Percentiles rank a stretch among this genome's conserved stretches.
Evolutionary conservation across 192 early-diverging fungal species (phyloP).

Genomic region (Jimgerdemannia flammicorona): DNA sequence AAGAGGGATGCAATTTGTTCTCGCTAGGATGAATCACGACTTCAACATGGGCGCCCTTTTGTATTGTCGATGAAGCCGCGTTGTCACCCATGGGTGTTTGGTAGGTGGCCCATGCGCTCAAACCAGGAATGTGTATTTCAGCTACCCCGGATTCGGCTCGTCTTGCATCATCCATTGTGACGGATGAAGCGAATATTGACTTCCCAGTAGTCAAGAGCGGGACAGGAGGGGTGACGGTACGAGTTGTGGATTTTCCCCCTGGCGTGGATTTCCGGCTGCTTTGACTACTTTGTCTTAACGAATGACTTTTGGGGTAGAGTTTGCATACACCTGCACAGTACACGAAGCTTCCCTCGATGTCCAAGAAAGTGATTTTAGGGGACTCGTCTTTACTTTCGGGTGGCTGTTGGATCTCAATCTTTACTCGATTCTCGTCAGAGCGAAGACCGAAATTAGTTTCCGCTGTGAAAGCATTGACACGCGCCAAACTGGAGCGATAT

Average conservation of each 20-base stretch:
- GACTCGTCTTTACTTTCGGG: background rate
- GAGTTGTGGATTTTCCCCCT: background rate
- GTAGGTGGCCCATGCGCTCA: constrained; percentile 43
- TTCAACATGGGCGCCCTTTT: constrained; percentile 52
- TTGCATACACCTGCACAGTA: constrained; percentile 44
- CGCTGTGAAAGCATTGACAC: constrained; percentile 45
- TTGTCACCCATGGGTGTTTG: constrained; percentile 41
- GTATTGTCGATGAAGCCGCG: constrained; percentile 16
- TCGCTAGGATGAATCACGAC: constrained; percentile 65
- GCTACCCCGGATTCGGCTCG: constrained; percentile 36
- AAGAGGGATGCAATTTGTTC: constrained; percentile 66
- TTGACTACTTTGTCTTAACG: constrained; percentile 14
- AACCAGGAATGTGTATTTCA: constrained; percentile 48
- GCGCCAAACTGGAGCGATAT: constrained; percentile 54
- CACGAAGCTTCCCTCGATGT: constrained; percentile 43
- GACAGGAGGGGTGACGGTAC: background rate
- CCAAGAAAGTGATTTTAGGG: constrained; percentile 10
- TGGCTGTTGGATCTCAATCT: constrained; percentile 22
- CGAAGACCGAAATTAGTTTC: constrained; percentile 23
- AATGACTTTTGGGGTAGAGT: constrained; percentile 50
- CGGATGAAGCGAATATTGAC: background rate
- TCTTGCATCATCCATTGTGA: background rate
- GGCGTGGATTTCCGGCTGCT: constrained; percentile 11
- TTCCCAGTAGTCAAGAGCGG: background rate
- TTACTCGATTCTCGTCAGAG: background rate